Evolutionary conservation across 805 yeast species (phyloP), one percentile per base, ranked within the genome.

Genomic region (Komagataella kurtzmanii): DNA sequence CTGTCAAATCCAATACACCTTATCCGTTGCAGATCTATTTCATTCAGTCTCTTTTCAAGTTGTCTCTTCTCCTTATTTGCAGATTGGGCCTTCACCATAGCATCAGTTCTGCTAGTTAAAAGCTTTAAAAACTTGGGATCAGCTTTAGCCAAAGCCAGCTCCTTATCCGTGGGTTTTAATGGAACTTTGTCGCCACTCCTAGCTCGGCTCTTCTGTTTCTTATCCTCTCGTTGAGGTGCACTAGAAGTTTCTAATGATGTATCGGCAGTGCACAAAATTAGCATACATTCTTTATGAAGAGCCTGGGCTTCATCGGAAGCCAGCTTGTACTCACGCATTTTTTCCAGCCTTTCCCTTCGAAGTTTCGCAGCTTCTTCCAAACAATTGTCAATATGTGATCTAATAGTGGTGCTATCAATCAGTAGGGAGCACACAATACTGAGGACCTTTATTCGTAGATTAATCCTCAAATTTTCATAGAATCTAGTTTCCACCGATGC

Each of bases 1-100:
- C 96, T 70, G 65, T 93, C 99, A 53, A 81, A 75, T 2, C 99
- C 99, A 24, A 93, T 68, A 30, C 79, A 72, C 51, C 77, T 77
- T 49, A 89, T 74, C 53, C 98, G 69, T 62, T 88, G 96, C 54
- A 83, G 74, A 59, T 90, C 96, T 49, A 80, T 68, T 57, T 83
- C 88, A 48, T 75, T 74, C 21, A 93, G 68, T 53, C 78, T 72
- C 54, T 70, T 74, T 58, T 87, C 96, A 17, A 81, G 66, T 44
- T 72, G 71, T 45, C 70, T 69, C 61, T 79, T 80, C 48, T 74
- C 72, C 4, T 63, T 61, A 51, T 78, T 74, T 24, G 77, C 61
- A 44, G 72, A 75, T 45, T 77, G 78, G 18, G 78, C 69, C 47
- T 65, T 66, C 12, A 60, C 54, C 44, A 74, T 56, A 40, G 59